Conservation (phyloP, 352 stramenopile species). For the Globisporangium cylindrosporum region DNA sequence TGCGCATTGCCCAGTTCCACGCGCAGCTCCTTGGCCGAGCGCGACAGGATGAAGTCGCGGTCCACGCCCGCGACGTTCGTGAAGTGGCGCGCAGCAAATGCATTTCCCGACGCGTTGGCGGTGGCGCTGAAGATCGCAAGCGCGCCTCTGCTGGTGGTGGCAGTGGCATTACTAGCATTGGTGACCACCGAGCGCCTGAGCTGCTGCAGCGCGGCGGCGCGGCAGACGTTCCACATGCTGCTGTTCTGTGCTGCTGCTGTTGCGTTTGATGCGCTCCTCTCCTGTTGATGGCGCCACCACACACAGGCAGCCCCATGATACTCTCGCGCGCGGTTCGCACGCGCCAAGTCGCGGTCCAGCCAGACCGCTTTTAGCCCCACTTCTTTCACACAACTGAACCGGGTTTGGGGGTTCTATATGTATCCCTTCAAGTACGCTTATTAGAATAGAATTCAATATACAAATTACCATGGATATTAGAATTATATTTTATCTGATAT, state of each 20-base stretch:
- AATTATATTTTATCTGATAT: neutral
- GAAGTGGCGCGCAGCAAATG: conserved; percentile 19
- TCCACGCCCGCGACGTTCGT: conserved; percentile 44
- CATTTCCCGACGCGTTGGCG: neutral
- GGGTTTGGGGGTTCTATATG: no score
- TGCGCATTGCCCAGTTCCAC: conserved; percentile 33
- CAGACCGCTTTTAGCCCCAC: neutral
- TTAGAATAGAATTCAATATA: neutral
- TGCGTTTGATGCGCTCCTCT: conserved; percentile 11
- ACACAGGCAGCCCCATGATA: neutral
- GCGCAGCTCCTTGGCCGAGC: conserved; percentile 33
- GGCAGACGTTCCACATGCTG: conserved; percentile 59
- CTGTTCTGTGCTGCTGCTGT: neutral
- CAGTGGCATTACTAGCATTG: conserved; percentile 8
- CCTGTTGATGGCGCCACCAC: conserved; percentile 3
- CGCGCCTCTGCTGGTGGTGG: neutral
- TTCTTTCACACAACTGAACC: neutral
- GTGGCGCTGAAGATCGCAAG: neutral
- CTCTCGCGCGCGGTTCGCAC: neutral
- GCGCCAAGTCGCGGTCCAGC: neutral
- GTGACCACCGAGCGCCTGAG: conserved; percentile 26
- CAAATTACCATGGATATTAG: neutral
- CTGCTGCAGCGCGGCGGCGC: conserved; percentile 41
- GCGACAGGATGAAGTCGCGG: conserved; percentile 41
- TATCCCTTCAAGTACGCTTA: neutral